A percentile compares a stretch with the other conserved stretches of the same genome.
These are phyloP conservation scores for Serpula lacrymans DNA, from an alignment of 768 basidiomycete genomes.

Conservation along the genomic window DNA sequence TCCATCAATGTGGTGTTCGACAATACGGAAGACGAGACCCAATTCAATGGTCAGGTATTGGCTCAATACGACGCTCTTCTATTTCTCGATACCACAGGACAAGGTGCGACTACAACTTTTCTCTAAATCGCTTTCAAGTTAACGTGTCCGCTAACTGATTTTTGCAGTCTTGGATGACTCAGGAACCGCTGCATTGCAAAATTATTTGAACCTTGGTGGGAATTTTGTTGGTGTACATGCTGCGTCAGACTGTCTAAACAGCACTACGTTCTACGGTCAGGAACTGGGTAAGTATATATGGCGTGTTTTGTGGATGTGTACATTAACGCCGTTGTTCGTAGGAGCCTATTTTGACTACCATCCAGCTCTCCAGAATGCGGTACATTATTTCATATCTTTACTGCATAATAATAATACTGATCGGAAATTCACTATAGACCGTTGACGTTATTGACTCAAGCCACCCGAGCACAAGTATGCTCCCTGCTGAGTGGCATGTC, in stretches of 20 bases:
- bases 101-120: conserved; percentile 43
- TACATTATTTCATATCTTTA: too few relatives aligned
- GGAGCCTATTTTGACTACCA: conserved; percentile 74
- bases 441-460: conserved; percentile 52
- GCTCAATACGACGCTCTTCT: conserved; percentile 59
- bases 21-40: conserved; percentile 56
- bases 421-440: conserved; percentile 37
- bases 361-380: conserved; percentile 60
- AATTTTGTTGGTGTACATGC: conserved; percentile 71
- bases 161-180: conserved; percentile 54
- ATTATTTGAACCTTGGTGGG: conserved; percentile 64
- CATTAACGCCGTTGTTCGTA: too few relatives aligned
- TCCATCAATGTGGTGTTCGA: conserved; percentile 53
- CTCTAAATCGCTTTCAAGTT: not conserved
- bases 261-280: conserved; percentile 52
- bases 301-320: not conserved
- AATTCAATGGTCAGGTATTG: conserved; percentile 56
- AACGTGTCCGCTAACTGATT: too few relatives aligned
- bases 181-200: conserved; percentile 60
- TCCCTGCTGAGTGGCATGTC: conserved; percentile 51
- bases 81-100: conserved; percentile 67
- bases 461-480: conserved; percentile 59
- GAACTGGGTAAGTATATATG: conserved; percentile 47
- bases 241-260: conserved; percentile 56
- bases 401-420: not conserved